Base-by-base conservation (phyloP, 2,329 filamentous ascomycete genomes). In the Elsinoe batatas region DNA sequence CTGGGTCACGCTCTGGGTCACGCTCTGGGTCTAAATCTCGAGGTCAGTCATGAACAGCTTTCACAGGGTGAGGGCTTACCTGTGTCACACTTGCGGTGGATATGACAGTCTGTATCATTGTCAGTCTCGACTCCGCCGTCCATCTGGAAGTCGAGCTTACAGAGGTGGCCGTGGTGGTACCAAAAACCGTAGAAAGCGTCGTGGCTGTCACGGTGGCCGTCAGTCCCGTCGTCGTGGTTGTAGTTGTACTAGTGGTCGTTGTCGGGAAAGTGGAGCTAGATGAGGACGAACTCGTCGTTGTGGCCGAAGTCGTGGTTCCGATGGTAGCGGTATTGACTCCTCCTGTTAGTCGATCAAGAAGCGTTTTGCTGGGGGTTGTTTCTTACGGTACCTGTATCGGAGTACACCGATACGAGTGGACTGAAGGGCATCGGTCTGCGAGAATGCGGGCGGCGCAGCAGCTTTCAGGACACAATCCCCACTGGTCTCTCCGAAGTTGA, bases 381-480 rank as follows among this genome's bases (percentile, higher is more conserved):
- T 15, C 30, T n/a, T 47, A 55, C 53, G 40, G 33, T 8, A 55
- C 46, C 53, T 44, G 20, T 42, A 42, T 18, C 53, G 22, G 42
- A 55, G 36, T 13, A 36, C 53, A 13, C 37, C 53, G 10, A 55
- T 22, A 33, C 53, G 38, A 20, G 53, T 55, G 7, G 53, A 35
- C 20, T 13, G 11, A 7, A 55, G 15, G 12, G 53, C 17, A 20
- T 42, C 32, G 12, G 53, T 55, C n/a, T 30, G 33, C 3, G 42
- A 46, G 32, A 55, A 55, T 3, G 22, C 30, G n/a, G 38, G 40
- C 4, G 40, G 38, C 17, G 11, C 13, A 30, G 42, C 53, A 18
- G 20, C 18, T 20, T 55, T 55, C 18, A 55, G 26, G n/a, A 35
- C 26, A 36, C 53, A 55, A 11, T 32, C 18, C 15, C 53, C 53